Evolutionary conservation across 2,329 filamentous ascomycete species (phyloP), one percentile per base, ranked within the genome.

Genomic region (Colletotrichum paranaense): DNA sequence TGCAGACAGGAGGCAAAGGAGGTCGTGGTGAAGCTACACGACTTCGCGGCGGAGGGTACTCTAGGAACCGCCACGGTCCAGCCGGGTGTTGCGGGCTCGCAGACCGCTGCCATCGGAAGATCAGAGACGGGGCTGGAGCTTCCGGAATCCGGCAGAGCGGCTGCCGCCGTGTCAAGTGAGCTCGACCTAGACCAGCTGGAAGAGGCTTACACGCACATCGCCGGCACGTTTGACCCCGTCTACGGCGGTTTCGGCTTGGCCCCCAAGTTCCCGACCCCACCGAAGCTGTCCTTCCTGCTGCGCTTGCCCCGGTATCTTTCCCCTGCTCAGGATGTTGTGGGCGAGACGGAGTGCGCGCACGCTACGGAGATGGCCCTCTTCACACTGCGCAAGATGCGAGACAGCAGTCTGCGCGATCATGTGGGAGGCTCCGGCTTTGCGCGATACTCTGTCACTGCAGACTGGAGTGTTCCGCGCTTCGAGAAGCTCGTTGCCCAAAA

Each of bases 401-500:
- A 88, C 62, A 86, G 89, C 62, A 88, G 87, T 5, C 77, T 91
- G 74, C 83, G 87, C 65, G 89, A 91, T 72, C 89, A 91, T 69
- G 80, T 91, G 9, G 88, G 88, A 1, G 85, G 84, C 1, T 79
- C 80, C 7, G 89, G 89, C 4, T 91, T 91, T 76, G 84, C 87
- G 46, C 90, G 96, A 64, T 98, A 97, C 80, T 97, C 95, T 16
- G 93, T 97, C 8, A 98, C 96, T 0, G 86, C 91, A 16, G 94
- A 98, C 82, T 99, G 97, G 97, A 94, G 93, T 75, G 86, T 98
- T 59, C 97, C 97, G 12, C 95, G 98, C 81, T 99, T 98, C 78
- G 97, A 99, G 85, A 98, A 98, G 86, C 95, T 98, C 89, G 89
- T 98, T 11, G 95, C 95, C 67, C 97, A 98, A 79, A 97, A 99